Conservation (phyloP, 148 eudicot genomes). For the Rhododendron ovatum region DNA sequence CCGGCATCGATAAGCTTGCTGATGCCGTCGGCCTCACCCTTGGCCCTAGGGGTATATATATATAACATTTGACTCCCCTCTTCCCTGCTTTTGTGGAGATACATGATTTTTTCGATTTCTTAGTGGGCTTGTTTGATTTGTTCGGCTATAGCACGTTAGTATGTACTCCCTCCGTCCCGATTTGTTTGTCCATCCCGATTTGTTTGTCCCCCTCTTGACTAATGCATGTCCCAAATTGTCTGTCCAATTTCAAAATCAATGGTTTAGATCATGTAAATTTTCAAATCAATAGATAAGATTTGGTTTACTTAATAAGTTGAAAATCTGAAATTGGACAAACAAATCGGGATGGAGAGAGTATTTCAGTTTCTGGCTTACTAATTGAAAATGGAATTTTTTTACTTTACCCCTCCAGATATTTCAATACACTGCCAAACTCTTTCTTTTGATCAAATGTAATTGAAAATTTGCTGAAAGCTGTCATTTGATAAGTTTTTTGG, state of each 20-base stretch:
- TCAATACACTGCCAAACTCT: not conserved
- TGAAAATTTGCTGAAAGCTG: not conserved
- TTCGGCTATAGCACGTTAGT: not conserved
- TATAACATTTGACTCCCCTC: not conserved
- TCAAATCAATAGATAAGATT: too few species aligned
- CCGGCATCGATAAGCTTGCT: conserved; percentile 91
- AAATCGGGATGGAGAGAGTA: too few species aligned
- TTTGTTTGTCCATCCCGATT: too few species aligned
- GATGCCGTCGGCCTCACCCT: conserved; percentile 94
- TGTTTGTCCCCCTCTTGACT: too few species aligned
- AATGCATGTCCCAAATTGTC: too few species aligned
- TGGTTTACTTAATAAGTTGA: too few species aligned
- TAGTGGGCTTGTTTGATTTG: not conserved
- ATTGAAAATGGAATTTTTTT: not conserved
- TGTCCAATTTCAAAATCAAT: too few species aligned
- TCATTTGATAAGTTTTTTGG: not conserved
- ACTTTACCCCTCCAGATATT: not conserved
- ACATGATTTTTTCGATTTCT: not conserved
- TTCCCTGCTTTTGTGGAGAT: not conserved
- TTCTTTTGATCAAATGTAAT: not conserved
- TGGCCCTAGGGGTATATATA: conserved; percentile 79
- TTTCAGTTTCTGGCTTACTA: not conserved
- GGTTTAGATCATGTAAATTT: too few species aligned
- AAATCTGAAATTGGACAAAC: too few species aligned
- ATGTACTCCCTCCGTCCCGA: not conserved